Evolutionary conservation across 75 land plant genomes (phyloP).

Genomic region (Azolla pinnata): DNA sequence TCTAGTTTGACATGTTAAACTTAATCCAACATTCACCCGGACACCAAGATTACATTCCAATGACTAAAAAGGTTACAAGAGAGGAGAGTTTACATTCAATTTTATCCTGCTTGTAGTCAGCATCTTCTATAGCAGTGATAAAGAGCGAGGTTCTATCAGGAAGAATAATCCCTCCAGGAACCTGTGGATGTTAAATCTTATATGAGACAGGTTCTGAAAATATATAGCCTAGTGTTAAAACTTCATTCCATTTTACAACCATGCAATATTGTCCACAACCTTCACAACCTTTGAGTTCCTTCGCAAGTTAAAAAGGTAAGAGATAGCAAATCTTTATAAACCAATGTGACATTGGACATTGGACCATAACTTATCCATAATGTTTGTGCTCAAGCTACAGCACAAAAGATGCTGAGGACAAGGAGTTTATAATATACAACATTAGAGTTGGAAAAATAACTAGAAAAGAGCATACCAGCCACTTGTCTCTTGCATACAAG

Average conservation of each 20-base stretch:
- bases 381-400: too few relatives aligned
- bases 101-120: slow-evolving; percentile 91
- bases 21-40: neutral
- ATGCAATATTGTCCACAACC: neutral
- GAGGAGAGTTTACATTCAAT: slow-evolving; percentile 48
- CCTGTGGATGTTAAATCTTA: slow-evolving; percentile 9
- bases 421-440: too few relatives aligned
- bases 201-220: neutral
- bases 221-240: too few relatives aligned
- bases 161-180: slow-evolving; percentile 53
- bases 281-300: too few relatives aligned
- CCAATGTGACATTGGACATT: too few relatives aligned
- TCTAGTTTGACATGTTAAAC: too few relatives aligned
- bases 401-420: too few relatives aligned
- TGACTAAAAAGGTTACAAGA: neutral
- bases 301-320: too few relatives aligned
- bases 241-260: neutral
- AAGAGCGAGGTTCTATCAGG: slow-evolving; percentile 75
- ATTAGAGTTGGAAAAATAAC: too few relatives aligned
- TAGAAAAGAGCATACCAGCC: slow-evolving; percentile 80
- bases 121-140: slow-evolving; percentile 90
- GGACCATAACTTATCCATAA: too few relatives aligned
- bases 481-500: slow-evolving; percentile 93
- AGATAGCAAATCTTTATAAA: too few relatives aligned
- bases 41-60: neutral